Evolutionary conservation across 1,139 yeast genomes (phyloP), one percentile per base, ranked within the genome.

Genomic region (Pichia sp.): DNA sequence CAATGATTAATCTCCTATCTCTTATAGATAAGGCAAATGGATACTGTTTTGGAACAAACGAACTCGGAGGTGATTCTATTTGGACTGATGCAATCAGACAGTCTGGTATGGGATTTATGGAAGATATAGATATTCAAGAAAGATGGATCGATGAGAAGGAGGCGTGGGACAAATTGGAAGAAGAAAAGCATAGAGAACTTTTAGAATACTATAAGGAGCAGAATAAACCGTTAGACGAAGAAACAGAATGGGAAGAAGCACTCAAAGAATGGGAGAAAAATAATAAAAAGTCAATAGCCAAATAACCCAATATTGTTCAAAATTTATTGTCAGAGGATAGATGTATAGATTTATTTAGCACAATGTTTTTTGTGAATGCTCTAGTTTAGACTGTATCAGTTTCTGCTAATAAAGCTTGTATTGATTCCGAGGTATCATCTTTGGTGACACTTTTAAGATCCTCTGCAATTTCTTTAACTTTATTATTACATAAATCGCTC

Each of bases 81-180:
- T 93, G 98, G 98, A 84, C 89, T 14, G 96, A 89, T 52, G 96
- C 96, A 0, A 74, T 91, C 1, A 71, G 98, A 48, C 91, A 84
- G 52, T 56, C 61, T 3, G 49, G 59, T 4, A 40, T 55, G 50
- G 84, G 88, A 2, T 62, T 66, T 40, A 49, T 55, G 51, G 64
- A 60, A 34, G 70, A 68, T 39, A 68, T 80, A 6, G 96, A 89
- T 57, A 75, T 88, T 6, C 98, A 93, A 52, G 98, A 93, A 52
- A 69, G 99, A 47, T 93, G 99, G 99, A 75, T 93, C 11, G 96
- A 86, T 43, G 71, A 79, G 50, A 91, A 89, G 57, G 83, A 76
- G 31, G 67, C 66, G 39, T 88, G 84, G 59, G 97, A 91, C 50
- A 69, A 71, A 39, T 47, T 63, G 37, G 89, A 79, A 52, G 69